phyloP scores from a whole-genome alignment of 257 asterid species.

The Craterostigma plantagineum region DNA sequence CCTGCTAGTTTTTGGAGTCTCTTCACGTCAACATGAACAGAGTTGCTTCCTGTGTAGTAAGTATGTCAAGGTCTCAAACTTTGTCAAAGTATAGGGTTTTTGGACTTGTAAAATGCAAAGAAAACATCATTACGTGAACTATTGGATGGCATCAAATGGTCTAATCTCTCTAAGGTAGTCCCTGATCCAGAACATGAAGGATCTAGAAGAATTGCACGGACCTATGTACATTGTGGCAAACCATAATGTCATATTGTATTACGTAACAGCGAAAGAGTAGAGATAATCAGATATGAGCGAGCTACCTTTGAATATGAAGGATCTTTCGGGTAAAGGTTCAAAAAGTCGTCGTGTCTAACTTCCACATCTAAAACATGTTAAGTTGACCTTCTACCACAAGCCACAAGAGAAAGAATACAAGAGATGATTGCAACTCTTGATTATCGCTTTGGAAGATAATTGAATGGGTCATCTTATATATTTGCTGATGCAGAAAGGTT shows the following conservation, averaged over 20 bases:
- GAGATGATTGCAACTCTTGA: too few species aligned
- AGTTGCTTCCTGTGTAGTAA: too few species aligned
- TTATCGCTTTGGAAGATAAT: too few species aligned
- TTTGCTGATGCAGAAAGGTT: too few species aligned
- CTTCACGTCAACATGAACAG: conserved; percentile 13
- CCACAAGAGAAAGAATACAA: too few species aligned
- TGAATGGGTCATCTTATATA: too few species aligned
- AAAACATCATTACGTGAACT: conserved; percentile 60
- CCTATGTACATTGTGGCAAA: conserved; percentile 17
- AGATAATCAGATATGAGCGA: not conserved
- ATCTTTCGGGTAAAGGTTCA: conserved; percentile 40
- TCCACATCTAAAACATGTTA: conserved; percentile 54
- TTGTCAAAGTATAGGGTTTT: too few species aligned
- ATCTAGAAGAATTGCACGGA: conserved; percentile 74
- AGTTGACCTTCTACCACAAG: conserved; percentile 20
- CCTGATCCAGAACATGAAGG: conserved; percentile 99
- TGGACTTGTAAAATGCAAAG: too few species aligned
- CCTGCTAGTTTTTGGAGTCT: conserved; percentile 64
- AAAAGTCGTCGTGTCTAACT: conserved; percentile 64
- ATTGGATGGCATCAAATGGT: conserved; percentile 83
- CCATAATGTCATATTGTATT: not conserved
- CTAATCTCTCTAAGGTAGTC: conserved; percentile 65
- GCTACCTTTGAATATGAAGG: conserved; percentile 64
- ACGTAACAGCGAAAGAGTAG: too few species aligned
- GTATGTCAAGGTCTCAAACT: too few species aligned